Base-by-base conservation (phyloP, 2,329 filamentous ascomycete species). In the Rhytidhysteron rufulum region DNA sequence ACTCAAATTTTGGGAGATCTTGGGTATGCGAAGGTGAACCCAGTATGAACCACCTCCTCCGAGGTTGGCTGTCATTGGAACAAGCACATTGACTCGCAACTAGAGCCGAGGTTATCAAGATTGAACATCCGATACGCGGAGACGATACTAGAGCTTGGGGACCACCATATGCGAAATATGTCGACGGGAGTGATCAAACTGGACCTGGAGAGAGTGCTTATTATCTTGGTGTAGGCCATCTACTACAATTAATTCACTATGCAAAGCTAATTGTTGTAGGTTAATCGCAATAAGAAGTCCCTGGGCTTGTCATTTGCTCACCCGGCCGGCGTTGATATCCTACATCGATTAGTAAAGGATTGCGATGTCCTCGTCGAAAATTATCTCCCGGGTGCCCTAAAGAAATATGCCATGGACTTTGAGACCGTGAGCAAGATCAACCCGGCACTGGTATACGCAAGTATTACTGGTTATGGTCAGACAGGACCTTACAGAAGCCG, bases 121-220 rank as follows among this genome's bases (percentile, higher is more conserved):
- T 98, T 46, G 93, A 98, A 67, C 93, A 98, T 66, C 93, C 93
- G 4, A 81, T 80, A 2, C 78, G 87, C 31, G 89, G 88, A 27
- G 93, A 98, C 62, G 93, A 98, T 62, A 98, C 93, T 8, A 75
- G 93, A 56, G 90, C 90, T 37, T 98, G 93, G 93, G 93, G 93
- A 0, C 93, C 93, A 18, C 93, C 93, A 1, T 98, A 93, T 63
- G 93, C 93, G 6, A 73, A 79, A 37, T 94, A 95, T 62, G 79
- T 76, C 46, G 63, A 79, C 22, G 78, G 71, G 5, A 77, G 52
- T 63, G 73, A 54, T 51, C 79, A 61, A 27, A 62, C 69, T 31
- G 86, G 88, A 0, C 84, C 87, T 1, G 93, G 93, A 18, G 93
- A 98, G 66, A 93, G 88, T 47, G 93, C 93, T 8, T 98, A 98